Percentiles rank a stretch among this genome's conserved stretches.
Evolutionary conservation across 768 basidiomycete genomes (phyloP).

Genomic region (Guyanaporus albipodus): DNA sequence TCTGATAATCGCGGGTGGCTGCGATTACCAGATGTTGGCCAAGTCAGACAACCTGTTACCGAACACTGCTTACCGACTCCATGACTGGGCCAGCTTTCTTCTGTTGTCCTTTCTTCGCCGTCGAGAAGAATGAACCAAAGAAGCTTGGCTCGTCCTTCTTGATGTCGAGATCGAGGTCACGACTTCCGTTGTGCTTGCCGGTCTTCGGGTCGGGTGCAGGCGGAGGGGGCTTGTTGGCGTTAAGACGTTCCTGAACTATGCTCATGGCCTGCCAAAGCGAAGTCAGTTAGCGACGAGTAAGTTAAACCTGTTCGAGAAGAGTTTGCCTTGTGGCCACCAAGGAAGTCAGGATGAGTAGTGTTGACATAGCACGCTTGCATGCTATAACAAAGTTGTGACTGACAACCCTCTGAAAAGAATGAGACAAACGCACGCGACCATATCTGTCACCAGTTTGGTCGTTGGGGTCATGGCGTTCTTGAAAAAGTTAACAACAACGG

Average conservation of each 20-base stretch:
- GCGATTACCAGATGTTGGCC: slow-evolving; percentile 3
- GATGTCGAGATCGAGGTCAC: slow-evolving; percentile 86
- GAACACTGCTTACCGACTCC: slow-evolving; percentile 47
- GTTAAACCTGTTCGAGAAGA: not conserved
- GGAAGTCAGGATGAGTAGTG: slow-evolving; percentile 98
- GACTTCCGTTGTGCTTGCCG: slow-evolving; percentile 82
- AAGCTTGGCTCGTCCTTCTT: slow-evolving; percentile 91
- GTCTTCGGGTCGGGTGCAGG: slow-evolving; percentile 60
- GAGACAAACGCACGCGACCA: slow-evolving; percentile 70
- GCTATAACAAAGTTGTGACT: slow-evolving; percentile 33
- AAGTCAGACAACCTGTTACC: slow-evolving; percentile 12
- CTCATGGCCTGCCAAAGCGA: slow-evolving; percentile 66
- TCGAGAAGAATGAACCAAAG: slow-evolving; percentile 94
- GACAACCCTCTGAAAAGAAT: not conserved
- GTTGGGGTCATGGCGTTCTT: slow-evolving; percentile 92
- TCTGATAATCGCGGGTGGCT: slow-evolving; percentile 84
- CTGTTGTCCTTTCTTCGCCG: slow-evolving; percentile 55
- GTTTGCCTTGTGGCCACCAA: slow-evolving; percentile 84
- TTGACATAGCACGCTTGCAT: slow-evolving; percentile 99
- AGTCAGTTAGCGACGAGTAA: not conserved
- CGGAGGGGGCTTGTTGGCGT: slow-evolving; percentile 71
- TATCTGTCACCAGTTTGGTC: slow-evolving; percentile 87
- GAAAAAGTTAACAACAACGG: slow-evolving; percentile 96
- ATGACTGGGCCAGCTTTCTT: slow-evolving; percentile 58
- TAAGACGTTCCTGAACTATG: slow-evolving; percentile 78